Conservation (phyloP, 73 alveolate species). For the Tetrahymena elliotti region DNA sequence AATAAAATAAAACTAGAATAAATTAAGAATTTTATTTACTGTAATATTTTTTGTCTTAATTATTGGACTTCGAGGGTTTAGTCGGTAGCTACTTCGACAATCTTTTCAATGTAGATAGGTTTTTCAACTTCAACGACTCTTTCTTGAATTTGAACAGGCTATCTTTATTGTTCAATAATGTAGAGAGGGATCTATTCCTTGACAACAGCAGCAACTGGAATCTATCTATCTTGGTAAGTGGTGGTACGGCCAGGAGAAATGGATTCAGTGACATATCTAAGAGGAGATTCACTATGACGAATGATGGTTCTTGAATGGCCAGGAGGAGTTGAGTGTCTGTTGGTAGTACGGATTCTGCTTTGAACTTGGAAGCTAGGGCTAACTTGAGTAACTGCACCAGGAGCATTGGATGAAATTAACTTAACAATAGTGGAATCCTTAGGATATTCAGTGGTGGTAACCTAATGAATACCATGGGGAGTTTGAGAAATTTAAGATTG, state of each 20-base stretch:
- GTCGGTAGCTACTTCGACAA: background rate
- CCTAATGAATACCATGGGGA: slow-evolving; percentile 1
- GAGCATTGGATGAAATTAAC: background rate
- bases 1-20: background rate
- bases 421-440: background rate
- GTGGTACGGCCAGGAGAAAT: background rate
- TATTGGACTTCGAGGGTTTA: background rate
- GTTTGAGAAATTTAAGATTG: background rate
- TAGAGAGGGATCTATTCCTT: background rate
- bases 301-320: background rate
- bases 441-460: background rate
- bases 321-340: background rate
- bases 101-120: background rate
- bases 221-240: background rate
- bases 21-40: background rate
- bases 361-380: background rate
- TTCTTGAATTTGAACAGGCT: background rate
- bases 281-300: background rate
- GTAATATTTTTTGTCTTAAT: background rate
- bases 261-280: background rate
- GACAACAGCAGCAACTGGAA: background rate
- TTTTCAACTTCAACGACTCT: background rate
- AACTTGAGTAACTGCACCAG: background rate
- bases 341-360: background rate
- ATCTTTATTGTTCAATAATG: background rate